These are phyloP conservation scores for Ogataea glucozyma DNA, from an alignment of 805 yeast genomes.

Conservation along the genomic window DNA sequence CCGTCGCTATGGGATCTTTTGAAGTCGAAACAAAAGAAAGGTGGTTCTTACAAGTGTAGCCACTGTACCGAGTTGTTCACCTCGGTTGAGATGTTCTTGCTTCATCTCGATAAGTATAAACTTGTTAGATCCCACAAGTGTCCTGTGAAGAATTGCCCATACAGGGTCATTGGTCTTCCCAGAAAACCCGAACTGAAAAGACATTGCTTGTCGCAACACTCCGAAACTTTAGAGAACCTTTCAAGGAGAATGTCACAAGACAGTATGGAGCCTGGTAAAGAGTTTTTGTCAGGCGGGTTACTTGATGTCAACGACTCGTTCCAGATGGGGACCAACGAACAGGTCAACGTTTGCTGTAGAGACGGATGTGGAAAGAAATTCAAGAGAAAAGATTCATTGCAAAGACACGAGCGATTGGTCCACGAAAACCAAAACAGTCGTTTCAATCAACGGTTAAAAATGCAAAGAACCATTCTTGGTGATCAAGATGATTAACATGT, in stretches of 20 bases:
- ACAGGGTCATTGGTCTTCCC: conserved; percentile 50
- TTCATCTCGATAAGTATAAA: conserved; percentile 45
- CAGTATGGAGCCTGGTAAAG: conserved; percentile 6
- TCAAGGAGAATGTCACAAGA: conserved; percentile 10
- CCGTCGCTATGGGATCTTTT: conserved; percentile 19
- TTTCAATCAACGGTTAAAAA: conserved; percentile 36
- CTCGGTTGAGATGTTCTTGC: conserved; percentile 30
- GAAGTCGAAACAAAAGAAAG: conserved; percentile 29
- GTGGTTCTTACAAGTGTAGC: conserved; percentile 48
- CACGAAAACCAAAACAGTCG: conserved; percentile 46
- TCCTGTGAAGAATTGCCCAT: conserved; percentile 47
- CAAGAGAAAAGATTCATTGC: conserved; percentile 53
- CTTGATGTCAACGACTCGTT: neutral
- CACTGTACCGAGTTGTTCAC: conserved; percentile 46
- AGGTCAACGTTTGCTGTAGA: conserved; percentile 21
- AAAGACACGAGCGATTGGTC: conserved; percentile 53
- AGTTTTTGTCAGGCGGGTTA: neutral
- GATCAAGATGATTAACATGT: conserved; percentile 15
- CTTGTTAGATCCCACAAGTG: conserved; percentile 45
- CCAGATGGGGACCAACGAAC: conserved; percentile 7
- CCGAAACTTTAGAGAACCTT: conserved; percentile 19
- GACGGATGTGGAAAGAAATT: conserved; percentile 48
- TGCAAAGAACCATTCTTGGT: conserved; percentile 25
- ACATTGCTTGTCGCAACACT: conserved; percentile 51
- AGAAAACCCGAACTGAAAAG: conserved; percentile 50